phyloP scores from a whole-genome alignment of 805 yeast genomes.

The Spathaspora boniae region DNA sequence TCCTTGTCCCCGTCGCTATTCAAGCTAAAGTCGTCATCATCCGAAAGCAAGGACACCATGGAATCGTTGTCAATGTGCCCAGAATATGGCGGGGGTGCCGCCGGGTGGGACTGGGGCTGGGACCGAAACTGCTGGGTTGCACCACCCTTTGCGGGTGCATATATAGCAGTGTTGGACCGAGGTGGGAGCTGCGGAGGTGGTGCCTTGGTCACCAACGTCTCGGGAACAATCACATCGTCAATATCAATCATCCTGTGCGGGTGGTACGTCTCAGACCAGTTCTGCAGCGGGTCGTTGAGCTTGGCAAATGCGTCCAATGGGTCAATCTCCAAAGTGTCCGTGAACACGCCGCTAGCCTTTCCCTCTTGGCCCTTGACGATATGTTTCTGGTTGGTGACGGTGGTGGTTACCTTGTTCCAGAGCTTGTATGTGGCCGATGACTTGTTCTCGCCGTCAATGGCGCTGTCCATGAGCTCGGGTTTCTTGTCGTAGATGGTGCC shows the following conservation, averaged over 20 bases:
- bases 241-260: constrained; percentile 19
- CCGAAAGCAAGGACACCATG: constrained; percentile 10
- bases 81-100: not conserved
- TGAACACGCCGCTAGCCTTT: constrained; percentile 28
- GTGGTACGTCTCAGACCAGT: constrained; percentile 26
- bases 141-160: constrained; percentile 1
- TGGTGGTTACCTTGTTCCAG: constrained; percentile 24
- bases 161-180: constrained; percentile 19
- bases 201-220: not conserved
- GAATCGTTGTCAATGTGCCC: constrained; percentile 9
- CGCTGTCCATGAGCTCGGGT: constrained; percentile 34
- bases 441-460: constrained; percentile 30
- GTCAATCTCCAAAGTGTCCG: constrained; percentile 27
- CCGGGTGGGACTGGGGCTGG: not conserved
- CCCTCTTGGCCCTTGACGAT: constrained; percentile 26
- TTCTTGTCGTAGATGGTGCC: constrained; percentile 27
- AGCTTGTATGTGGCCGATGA: constrained; percentile 19
- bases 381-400: constrained; percentile 19
- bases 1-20: constrained; percentile 10
- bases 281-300: constrained; percentile 22
- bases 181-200: constrained; percentile 33
- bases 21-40: too few species aligned
- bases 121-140: not conserved
- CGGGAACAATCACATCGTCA: constrained; percentile 13
- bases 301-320: constrained; percentile 27